Evolutionary conservation across 306 rosid genomes (phyloP).

Genomic region (Fragaria iinumae): DNA sequence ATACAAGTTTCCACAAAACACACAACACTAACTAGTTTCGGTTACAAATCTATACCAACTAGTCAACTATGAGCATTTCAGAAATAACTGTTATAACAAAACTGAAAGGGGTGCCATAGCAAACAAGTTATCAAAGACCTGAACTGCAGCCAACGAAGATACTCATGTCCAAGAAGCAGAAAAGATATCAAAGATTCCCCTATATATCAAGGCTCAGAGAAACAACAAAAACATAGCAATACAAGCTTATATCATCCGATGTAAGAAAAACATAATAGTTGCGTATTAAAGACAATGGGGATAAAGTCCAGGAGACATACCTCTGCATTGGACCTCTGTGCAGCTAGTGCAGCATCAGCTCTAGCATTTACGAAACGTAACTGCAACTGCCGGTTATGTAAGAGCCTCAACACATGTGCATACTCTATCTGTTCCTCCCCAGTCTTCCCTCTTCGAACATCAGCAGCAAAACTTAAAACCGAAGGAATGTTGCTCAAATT

Average conservation of each 20-base stretch:
- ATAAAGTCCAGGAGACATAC: conserved; percentile 38
- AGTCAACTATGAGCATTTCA: not conserved
- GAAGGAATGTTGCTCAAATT: conserved; percentile 56
- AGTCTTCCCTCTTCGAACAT: conserved; percentile 59
- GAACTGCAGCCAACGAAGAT: not conserved
- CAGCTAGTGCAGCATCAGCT: conserved; percentile 55
- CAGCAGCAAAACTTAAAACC: conserved; percentile 62
- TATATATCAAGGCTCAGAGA: not conserved
- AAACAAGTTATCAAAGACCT: not conserved
- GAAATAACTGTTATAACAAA: not conserved
- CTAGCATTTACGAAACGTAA: conserved; percentile 88
- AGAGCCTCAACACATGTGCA: conserved; percentile 71
- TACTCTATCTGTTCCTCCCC: conserved; percentile 62
- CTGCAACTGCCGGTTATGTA: conserved; percentile 76
- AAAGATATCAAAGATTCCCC: not conserved
- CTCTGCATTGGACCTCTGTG: conserved; percentile 78
- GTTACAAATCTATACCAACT: not conserved
- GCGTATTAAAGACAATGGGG: not conserved
- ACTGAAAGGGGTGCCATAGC: conserved; percentile 3
- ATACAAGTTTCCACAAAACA: not conserved
- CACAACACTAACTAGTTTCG: not conserved
- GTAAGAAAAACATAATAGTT: not conserved
- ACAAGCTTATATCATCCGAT: not conserved
- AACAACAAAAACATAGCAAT: not conserved
- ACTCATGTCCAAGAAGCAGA: not conserved